Evolutionary conservation across 2,329 filamentous ascomycete species (phyloP).

Genomic region (Helicocarpus griseus): DNA sequence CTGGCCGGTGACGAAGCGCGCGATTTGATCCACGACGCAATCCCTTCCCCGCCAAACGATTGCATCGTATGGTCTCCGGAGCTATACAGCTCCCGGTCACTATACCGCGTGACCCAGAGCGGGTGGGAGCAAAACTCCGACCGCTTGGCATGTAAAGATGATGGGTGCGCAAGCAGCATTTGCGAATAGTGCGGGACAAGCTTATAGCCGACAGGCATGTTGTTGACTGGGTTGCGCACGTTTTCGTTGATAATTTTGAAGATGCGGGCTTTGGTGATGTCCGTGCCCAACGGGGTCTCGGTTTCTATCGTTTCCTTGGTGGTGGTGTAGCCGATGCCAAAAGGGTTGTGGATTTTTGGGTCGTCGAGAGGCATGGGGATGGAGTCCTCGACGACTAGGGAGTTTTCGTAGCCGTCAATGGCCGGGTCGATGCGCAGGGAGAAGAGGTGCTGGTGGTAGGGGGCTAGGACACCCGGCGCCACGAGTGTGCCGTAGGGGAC

Average conservation of each 20-base stretch:
- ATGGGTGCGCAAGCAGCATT: slow-evolving; percentile 44
- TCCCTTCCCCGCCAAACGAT: slow-evolving; percentile 38
- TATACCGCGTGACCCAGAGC: slow-evolving; percentile 45
- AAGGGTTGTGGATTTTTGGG: slow-evolving; percentile 38
- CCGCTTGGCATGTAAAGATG: slow-evolving; percentile 42
- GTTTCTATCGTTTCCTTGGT: slow-evolving; percentile 36
- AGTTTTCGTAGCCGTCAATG: slow-evolving; percentile 46
- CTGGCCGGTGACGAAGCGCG: slow-evolving; percentile 18
- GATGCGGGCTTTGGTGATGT: slow-evolving; percentile 35
- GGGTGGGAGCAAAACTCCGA: slow-evolving; percentile 48
- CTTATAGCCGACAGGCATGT: slow-evolving; percentile 46
- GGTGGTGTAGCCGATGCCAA: slow-evolving; percentile 43
- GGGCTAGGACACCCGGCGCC: slow-evolving; percentile 55
- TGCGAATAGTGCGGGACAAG: slow-evolving; percentile 48
- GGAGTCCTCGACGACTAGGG: slow-evolving; percentile 47
- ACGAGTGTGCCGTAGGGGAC: slow-evolving; percentile 59
- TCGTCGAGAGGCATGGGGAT: slow-evolving; percentile 48
- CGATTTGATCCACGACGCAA: slow-evolving; percentile 35
- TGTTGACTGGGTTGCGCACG: slow-evolving; percentile 44
- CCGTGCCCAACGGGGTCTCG: slow-evolving; percentile 40
- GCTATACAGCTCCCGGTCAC: slow-evolving; percentile 40
- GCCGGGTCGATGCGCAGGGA: slow-evolving; percentile 54
- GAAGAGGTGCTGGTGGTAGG: slow-evolving; percentile 69
- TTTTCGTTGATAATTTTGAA: slow-evolving; percentile 51
- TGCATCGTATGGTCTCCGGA: slow-evolving; percentile 49